Percentiles rank a stretch among this genome's conserved stretches.
Evolutionary conservation across 208 protist species (phyloP).

Genomic region (Trypanosoma platydactyli): DNA sequence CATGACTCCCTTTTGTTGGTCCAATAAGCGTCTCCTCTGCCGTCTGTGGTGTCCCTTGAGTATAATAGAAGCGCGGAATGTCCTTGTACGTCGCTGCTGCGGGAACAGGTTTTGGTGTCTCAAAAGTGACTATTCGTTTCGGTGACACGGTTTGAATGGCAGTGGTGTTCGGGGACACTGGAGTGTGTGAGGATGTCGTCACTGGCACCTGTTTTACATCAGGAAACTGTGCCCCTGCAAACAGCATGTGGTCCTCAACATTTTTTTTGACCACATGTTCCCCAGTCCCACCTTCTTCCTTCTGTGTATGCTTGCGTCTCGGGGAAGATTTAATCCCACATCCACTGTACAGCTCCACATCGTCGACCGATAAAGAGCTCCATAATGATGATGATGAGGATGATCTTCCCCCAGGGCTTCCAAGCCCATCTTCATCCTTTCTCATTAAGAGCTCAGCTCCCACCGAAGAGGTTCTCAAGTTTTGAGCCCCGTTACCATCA

Average conservation of each 20-base stretch:
- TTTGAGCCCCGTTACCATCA: slow-evolving; percentile 16
- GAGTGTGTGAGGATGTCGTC: neutral
- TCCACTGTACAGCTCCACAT: neutral
- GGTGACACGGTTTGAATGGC: slow-evolving; percentile 1
- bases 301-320: neutral
- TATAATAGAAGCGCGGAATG: slow-evolving; percentile 90
- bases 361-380: neutral
- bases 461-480: slow-evolving; percentile 13
- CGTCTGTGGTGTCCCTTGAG: slow-evolving; percentile 44
- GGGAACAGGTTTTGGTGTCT: neutral
- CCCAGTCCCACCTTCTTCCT: too few relatives aligned
- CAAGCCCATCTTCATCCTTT: neutral
- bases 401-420: neutral
- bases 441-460: too few relatives aligned
- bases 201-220: neutral
- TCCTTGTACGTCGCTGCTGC: slow-evolving; percentile 47
- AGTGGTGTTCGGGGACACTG: neutral
- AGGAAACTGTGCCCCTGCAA: too few relatives aligned
- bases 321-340: neutral
- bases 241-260: too few relatives aligned
- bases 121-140: neutral
- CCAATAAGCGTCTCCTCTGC: slow-evolving; percentile 50
- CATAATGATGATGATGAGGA: slow-evolving; percentile 1
- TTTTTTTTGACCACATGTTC: too few relatives aligned
- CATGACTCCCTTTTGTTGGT: slow-evolving; percentile 41